Conservation (phyloP, 108 stramenopile species). For the Nitzschia putrida region DNA sequence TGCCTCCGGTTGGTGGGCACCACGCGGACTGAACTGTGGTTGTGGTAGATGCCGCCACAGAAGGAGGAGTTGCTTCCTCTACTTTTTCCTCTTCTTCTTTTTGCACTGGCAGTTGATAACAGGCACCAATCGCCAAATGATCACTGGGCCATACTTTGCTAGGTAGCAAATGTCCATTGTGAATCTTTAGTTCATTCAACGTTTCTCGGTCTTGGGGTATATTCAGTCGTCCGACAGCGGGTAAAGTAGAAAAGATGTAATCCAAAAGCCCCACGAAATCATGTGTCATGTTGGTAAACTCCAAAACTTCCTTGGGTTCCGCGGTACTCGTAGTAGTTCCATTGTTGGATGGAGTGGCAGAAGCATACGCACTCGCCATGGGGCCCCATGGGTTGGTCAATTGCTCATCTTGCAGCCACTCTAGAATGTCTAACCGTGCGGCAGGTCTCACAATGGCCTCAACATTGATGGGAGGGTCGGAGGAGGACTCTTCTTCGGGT, state of each 20-base stretch:
- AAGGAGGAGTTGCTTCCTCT: neutral
- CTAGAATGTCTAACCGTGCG: conserved; percentile 48
- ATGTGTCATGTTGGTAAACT: conserved; percentile 83
- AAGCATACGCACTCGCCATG: conserved; percentile 65
- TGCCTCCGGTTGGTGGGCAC: neutral
- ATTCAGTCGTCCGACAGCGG: conserved; percentile 44
- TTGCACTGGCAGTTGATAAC: conserved; percentile 15
- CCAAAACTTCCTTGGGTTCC: conserved; percentile 38
- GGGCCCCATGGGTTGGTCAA: conserved; percentile 55
- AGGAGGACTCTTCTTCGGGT: conserved; percentile 41
- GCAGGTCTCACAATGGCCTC: neutral
- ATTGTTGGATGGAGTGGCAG: conserved; percentile 7
- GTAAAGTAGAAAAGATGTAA: conserved; percentile 65
- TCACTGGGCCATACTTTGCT: conserved; percentile 84
- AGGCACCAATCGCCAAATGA: conserved; percentile 80
- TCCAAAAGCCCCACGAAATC: conserved; percentile 83
- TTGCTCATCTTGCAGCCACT: conserved; percentile 74
- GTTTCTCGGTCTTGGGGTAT: conserved; percentile 66
- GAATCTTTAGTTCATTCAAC: conserved; percentile 44
- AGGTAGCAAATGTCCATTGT: conserved; percentile 75
- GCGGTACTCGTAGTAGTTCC: neutral
- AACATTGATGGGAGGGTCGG: neutral
- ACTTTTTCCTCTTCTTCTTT: neutral
- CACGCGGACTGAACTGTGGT: neutral
- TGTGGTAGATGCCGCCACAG: neutral